Evolutionary conservation across 2,329 filamentous ascomycete genomes (phyloP).

Genomic region (Escovopsis sp.): DNA sequence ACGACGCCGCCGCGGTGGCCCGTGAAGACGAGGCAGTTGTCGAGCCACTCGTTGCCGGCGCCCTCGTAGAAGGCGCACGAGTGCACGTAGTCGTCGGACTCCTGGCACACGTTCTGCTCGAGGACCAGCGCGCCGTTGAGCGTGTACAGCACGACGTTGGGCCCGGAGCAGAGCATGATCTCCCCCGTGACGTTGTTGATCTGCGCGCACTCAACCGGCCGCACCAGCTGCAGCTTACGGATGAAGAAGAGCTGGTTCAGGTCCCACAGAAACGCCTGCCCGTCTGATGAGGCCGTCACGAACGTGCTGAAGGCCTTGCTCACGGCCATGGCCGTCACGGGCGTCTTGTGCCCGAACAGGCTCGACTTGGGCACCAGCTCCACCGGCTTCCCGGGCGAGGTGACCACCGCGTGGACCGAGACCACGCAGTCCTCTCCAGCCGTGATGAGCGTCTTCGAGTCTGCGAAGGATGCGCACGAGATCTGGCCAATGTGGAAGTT

Average conservation of each 20-base stretch:
- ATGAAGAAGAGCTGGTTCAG: slow-evolving; percentile 82
- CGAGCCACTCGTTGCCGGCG: slow-evolving; percentile 77
- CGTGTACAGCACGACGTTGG: slow-evolving; percentile 63
- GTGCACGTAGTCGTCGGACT: slow-evolving; percentile 60
- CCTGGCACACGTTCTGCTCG: slow-evolving; percentile 62
- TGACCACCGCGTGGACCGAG: slow-evolving; percentile 63
- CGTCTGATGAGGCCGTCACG: slow-evolving; percentile 68
- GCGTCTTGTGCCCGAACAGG: slow-evolving; percentile 78
- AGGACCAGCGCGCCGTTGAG: slow-evolving; percentile 76
- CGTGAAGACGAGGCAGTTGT: slow-evolving; percentile 74
- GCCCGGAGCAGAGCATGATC: slow-evolving; percentile 69
- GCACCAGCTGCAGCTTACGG: slow-evolving; percentile 48
- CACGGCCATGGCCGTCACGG: slow-evolving; percentile 69
- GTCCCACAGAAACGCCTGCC: slow-evolving; percentile 82
- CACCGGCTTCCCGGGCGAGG: slow-evolving; percentile 49
- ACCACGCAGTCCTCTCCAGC: slow-evolving; percentile 87
- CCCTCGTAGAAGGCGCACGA: slow-evolving; percentile 90
- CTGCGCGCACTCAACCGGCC: slow-evolving; percentile 54
- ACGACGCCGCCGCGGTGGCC: slow-evolving; percentile 75
- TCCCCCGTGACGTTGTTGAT: slow-evolving; percentile 89
- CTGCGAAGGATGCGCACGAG: slow-evolving; percentile 68
- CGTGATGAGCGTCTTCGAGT: slow-evolving; percentile 81
- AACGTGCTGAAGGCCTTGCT: slow-evolving; percentile 82
- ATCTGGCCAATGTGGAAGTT: slow-evolving; percentile 87
- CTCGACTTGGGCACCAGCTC: slow-evolving; percentile 68